A percentile compares a stretch with the other conserved stretches of the same genome.
Conservation (phyloP, 116 monocot species). For the Papilionanthe hybrid region DNA sequence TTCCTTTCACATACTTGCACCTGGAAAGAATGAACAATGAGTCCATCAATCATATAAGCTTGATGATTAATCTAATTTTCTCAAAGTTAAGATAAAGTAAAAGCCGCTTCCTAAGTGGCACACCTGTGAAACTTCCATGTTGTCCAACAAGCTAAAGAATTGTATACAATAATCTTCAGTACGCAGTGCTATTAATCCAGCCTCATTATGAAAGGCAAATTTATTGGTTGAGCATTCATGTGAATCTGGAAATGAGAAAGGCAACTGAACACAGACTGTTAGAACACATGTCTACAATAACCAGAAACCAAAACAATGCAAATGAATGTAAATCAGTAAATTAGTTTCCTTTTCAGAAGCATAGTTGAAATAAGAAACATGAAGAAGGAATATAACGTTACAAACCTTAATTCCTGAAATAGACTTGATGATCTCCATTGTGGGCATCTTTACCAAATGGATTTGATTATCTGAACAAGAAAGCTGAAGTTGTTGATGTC, state of each 20-base stretch:
- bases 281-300: slow-evolving; percentile 1
- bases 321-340: not conserved
- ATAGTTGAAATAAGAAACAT: not conserved
- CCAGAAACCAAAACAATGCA: not conserved
- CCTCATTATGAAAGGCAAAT: slow-evolving; percentile 46
- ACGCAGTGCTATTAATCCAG: slow-evolving; percentile 56
- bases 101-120: not conserved
- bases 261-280: slow-evolving; percentile 55
- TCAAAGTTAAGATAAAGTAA: slow-evolving; percentile 2
- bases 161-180: slow-evolving; percentile 72
- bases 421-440: slow-evolving; percentile 75
- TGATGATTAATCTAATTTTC: not conserved
- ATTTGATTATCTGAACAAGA: slow-evolving; percentile 89
- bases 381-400: slow-evolving; percentile 4
- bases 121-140: slow-evolving; percentile 79
- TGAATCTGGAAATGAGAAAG: slow-evolving; percentile 54
- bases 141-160: slow-evolving; percentile 77
- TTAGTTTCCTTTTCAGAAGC: not conserved
- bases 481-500: slow-evolving; percentile 48
- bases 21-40: slow-evolving; percentile 34
- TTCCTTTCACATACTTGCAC: slow-evolving; percentile 93
- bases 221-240: slow-evolving; percentile 18
- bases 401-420: slow-evolving; percentile 95
- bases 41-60: slow-evolving; percentile 2
- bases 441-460: slow-evolving; percentile 85